Percentiles rank a stretch among this genome's conserved stretches.
These are phyloP conservation scores for Sordariomycetes sp. DNA, from an alignment of 2,329 filamentous ascomycete species.

Conservation along the genomic window DNA sequence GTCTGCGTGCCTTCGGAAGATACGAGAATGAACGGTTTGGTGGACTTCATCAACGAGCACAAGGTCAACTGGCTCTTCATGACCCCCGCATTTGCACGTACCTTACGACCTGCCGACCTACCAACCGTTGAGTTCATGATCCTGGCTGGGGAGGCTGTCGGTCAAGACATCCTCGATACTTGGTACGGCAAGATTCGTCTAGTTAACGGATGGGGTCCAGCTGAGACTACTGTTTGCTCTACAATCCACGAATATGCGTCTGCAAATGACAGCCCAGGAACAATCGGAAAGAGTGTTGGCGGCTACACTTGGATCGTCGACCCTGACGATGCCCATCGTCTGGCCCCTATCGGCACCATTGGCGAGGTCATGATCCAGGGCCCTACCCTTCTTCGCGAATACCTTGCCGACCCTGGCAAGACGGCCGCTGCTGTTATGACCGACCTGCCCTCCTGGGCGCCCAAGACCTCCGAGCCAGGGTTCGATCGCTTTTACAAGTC, in stretches of 20 bases:
- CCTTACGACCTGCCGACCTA: neutral
- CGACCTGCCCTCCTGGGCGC: conserved; percentile 10
- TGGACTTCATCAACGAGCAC: neutral
- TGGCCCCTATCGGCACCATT: conserved; percentile 14
- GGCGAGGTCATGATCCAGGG: conserved; percentile 18
- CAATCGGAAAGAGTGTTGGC: neutral
- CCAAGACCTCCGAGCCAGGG: too few relatives aligned
- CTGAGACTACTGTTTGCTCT: conserved; percentile 8
- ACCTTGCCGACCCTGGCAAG: conserved; percentile 10
- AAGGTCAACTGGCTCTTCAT: conserved; percentile 2
- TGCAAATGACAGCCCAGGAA: neutral
- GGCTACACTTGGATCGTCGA: conserved; percentile 19
- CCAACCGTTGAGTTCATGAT: conserved; percentile 4
- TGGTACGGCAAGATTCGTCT: conserved; percentile 8
- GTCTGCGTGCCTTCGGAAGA: conserved; percentile 29
- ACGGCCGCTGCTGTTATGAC: conserved; percentile 24
- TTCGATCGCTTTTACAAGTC: too few relatives aligned
- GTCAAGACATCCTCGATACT: conserved; percentile 5
- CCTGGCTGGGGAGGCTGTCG: conserved; percentile 8
- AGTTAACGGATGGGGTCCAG: conserved; percentile 9
- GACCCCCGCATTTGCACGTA: conserved; percentile 1
- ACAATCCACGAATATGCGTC: neutral
- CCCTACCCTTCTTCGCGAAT: conserved; percentile 13
- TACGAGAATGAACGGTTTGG: neutral
- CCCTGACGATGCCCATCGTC: conserved; percentile 12